These are phyloP conservation scores for Aspergillus wentii DNA, from an alignment of 495 filamentous ascomycete species.

Conservation along the genomic window DNA sequence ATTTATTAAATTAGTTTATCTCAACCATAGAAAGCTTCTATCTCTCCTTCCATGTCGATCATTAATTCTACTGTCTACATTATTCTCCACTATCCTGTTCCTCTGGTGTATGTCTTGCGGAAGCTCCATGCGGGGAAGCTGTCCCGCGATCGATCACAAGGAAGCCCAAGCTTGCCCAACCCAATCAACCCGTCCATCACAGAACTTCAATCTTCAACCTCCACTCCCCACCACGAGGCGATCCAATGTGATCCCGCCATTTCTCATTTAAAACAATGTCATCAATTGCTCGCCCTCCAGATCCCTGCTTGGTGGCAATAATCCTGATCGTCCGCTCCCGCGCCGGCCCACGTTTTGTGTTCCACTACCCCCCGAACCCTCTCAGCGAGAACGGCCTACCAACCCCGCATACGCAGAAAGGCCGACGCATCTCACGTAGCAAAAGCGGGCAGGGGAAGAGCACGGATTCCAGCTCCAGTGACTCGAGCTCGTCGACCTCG, in stretches of 20 bases:
- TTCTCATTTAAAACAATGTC: conserved; percentile 31
- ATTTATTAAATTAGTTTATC: too few relatives aligned
- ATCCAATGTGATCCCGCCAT: conserved; percentile 14
- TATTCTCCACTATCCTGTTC: too few relatives aligned
- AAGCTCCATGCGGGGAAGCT: background rate
- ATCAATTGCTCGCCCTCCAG: conserved; percentile 45
- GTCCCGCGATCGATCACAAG: background rate
- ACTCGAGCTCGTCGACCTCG: conserved; percentile 41
- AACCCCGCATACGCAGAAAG: conserved; percentile 27
- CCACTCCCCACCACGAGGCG: conserved; percentile 1
- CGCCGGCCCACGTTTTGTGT: conserved; percentile 79
- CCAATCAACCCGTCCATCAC: conserved; percentile 1
- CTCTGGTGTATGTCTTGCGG: too few relatives aligned
- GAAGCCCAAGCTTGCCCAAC: background rate
- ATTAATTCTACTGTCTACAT: too few relatives aligned
- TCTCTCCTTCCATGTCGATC: too few relatives aligned
- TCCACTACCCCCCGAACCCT: conserved; percentile 78
- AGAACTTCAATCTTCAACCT: conserved; percentile 6
- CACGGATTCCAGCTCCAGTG: conserved; percentile 41
- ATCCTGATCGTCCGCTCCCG: conserved; percentile 77
- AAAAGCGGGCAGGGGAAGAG: conserved; percentile 28
- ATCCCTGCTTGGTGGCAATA: conserved; percentile 67
- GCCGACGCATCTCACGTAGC: conserved; percentile 29
- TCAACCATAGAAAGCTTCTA: too few relatives aligned
- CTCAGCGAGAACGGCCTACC: conserved; percentile 39